A percentile compares a stretch with the other conserved stretches of the same genome.
Conservation (phyloP, 1,139 yeast genomes). For the Magnusiomyces magnusii region DNA sequence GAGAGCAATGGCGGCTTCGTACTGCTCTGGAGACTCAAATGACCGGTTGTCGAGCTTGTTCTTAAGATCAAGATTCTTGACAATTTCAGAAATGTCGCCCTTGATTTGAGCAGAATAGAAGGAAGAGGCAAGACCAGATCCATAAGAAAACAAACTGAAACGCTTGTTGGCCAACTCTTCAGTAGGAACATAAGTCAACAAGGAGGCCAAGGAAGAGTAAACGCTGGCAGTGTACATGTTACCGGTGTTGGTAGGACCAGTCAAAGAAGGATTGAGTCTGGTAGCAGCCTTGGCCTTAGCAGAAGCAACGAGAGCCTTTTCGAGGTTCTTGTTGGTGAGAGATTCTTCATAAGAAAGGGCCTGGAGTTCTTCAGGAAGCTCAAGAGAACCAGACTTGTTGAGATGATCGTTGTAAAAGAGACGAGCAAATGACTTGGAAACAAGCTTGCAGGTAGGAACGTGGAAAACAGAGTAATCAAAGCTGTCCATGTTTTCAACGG, state of each 20-base stretch:
- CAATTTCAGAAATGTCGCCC: constrained; percentile 72
- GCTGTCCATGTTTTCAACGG: constrained; percentile 38
- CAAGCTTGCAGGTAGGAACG: constrained; percentile 97
- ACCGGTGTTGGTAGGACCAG: constrained; percentile 94
- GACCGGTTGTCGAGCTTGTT: constrained; percentile 61
- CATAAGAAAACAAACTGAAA: constrained; percentile 91
- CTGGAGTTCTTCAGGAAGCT: constrained; percentile 58
- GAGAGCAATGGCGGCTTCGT: constrained; percentile 69
- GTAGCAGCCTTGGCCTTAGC: constrained; percentile 64
- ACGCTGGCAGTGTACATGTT: constrained; percentile 97
- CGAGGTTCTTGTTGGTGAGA: constrained; percentile 70
- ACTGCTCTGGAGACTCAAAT: constrained; percentile 65
- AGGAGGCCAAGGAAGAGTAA: constrained; percentile 80
- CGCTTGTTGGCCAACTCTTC: constrained; percentile 75
- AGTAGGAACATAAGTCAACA: constrained; percentile 65
- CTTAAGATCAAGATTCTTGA: constrained; percentile 59
- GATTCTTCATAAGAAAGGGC: constrained; percentile 67
- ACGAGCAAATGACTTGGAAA: constrained; percentile 88
- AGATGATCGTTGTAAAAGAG: constrained; percentile 81
- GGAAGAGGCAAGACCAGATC: constrained; percentile 95
- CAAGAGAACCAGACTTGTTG: constrained; percentile 47
- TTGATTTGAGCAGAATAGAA: constrained; percentile 70
- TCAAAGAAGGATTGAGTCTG: constrained; percentile 74
- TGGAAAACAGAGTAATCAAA: constrained; percentile 97
- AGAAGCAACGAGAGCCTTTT: constrained; percentile 73